Evolutionary conservation across 1,284 basidiomycete species (phyloP).

Genomic region (Bondarzewia mesenterica): DNA sequence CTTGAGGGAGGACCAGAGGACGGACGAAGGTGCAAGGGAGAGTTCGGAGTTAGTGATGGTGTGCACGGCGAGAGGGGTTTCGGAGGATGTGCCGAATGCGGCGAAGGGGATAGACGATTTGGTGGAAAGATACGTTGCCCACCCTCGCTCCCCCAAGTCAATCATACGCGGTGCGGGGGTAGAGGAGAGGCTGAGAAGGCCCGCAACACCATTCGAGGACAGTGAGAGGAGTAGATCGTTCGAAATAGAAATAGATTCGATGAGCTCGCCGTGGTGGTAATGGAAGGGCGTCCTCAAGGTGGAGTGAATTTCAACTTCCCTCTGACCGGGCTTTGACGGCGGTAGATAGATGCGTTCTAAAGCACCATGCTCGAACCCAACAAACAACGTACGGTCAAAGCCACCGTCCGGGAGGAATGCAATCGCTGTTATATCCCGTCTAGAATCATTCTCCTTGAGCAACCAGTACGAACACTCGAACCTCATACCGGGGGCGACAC

Average conservation of each 20-base stretch:
- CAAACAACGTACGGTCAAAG: constrained; percentile 39
- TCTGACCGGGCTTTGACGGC: constrained; percentile 12
- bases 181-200: constrained; percentile 27
- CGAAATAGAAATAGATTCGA: constrained; percentile 47
- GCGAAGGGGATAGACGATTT: constrained; percentile 41
- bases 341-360: constrained; percentile 40
- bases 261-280: constrained; percentile 32
- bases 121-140: constrained; percentile 50
- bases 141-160: constrained; percentile 43
- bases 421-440: constrained; percentile 46
- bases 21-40: constrained; percentile 34
- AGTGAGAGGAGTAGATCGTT: constrained; percentile 42
- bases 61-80: constrained; percentile 50
- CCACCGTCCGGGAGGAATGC: constrained; percentile 40
- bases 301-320: constrained; percentile 14
- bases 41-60: constrained; percentile 38
- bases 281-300: constrained; percentile 18
- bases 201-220: constrained; percentile 44
- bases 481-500: constrained; percentile 33
- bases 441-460: constrained; percentile 29
- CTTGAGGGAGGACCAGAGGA: constrained; percentile 32
- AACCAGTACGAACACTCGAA: constrained; percentile 40
- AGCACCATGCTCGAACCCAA: constrained; percentile 55
- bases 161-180: constrained; percentile 24
- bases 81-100: constrained; percentile 57